Base-by-base conservation (phyloP, 768 basidiomycete genomes). In the Naematelia encephala region DNA sequence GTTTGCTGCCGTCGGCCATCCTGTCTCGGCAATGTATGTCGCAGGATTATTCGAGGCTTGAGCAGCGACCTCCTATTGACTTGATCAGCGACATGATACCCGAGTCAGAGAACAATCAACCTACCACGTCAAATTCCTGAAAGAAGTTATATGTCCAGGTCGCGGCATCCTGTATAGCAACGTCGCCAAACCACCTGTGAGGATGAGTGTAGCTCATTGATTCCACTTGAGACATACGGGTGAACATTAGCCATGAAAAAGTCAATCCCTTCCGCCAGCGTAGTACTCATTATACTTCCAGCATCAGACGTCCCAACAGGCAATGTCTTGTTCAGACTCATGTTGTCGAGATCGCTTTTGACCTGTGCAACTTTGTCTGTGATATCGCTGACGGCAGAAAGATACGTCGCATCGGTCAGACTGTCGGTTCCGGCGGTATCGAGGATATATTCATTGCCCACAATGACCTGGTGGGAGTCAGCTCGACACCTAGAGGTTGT, bases 11-110 rank as follows among this genome's bases (percentile, higher is more conserved):
- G 77, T 78, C 1, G 80, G 79, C 80, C 79, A 81, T 1, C 80
- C 80, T 13, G 92, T 96, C 81, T 99, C 96, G 0, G 94, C 96
- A 60, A 98, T 96, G 78, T 84, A 93, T 82, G 90, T 86, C 46
- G 80, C 72, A 0, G 92, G 91, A 3, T 83, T 81, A 75, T 92
- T 94, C 3, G 84, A n/a, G 21, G 88, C 80, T 0, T 62, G 53
- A 8, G 78, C 63, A 0, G 90, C 87, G n/a, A 79, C 71, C 12
- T 51, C 55, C 65, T 70, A 23, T 34, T 2, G 13, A 29, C 13
- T 0, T 5, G n/a, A 13, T 21, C 26, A 22, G 56, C 42, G 19
- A 42, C 65, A 54, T 34, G 60, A 64, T 21, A 49, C 56, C 16
- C 52, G 30, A 26, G 19, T 13, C 26, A 16, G 27, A 48, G 26